A percentile compares a stretch with the other conserved stretches of the same genome.
Conservation (phyloP, 1,284 basidiomycete species). For the Ceratobasidium sp. region DNA sequence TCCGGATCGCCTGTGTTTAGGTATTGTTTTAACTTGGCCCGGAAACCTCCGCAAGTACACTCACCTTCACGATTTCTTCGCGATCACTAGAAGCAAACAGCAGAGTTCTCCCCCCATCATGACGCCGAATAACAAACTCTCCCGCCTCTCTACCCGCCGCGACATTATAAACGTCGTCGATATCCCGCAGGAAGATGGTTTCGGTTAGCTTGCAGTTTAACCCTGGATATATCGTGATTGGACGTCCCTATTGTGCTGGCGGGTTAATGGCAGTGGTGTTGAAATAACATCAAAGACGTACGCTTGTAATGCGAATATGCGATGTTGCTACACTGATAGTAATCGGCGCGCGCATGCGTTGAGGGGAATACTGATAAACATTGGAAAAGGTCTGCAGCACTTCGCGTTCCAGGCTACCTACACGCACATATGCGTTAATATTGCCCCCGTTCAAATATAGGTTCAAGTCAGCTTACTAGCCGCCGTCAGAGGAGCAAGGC, state of each 20-base stretch:
- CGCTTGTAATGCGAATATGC: constrained; percentile 78
- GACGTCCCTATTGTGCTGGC: constrained; percentile 58
- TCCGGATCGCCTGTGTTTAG: constrained; percentile 69
- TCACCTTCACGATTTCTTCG: constrained; percentile 81
- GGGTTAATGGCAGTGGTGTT: not conserved
- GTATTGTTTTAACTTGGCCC: not conserved
- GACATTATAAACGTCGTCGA: constrained; percentile 88
- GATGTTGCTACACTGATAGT: constrained; percentile 71
- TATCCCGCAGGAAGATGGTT: constrained; percentile 80
- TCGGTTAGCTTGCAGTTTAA: constrained; percentile 81
- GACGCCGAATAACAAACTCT: constrained; percentile 84
- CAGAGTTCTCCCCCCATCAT: constrained; percentile 74
- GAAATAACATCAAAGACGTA: constrained; percentile 56
- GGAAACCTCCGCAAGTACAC: constrained; percentile 4
- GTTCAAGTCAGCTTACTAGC: constrained; percentile 63
- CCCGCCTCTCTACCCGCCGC: constrained; percentile 79
- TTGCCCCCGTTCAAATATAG: not conserved
- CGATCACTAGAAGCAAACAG: constrained; percentile 78
- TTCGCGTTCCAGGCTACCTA: constrained; percentile 49
- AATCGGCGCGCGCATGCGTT: constrained; percentile 67
- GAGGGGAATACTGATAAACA: constrained; percentile 47
- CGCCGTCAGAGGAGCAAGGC: constrained; percentile 65
- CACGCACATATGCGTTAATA: not conserved
- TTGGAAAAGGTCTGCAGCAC: constrained; percentile 46
- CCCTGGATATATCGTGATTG: constrained; percentile 71